phyloP scores from a whole-genome alignment of 1,284 basidiomycete genomes.

The Puccinia hordei region DNA sequence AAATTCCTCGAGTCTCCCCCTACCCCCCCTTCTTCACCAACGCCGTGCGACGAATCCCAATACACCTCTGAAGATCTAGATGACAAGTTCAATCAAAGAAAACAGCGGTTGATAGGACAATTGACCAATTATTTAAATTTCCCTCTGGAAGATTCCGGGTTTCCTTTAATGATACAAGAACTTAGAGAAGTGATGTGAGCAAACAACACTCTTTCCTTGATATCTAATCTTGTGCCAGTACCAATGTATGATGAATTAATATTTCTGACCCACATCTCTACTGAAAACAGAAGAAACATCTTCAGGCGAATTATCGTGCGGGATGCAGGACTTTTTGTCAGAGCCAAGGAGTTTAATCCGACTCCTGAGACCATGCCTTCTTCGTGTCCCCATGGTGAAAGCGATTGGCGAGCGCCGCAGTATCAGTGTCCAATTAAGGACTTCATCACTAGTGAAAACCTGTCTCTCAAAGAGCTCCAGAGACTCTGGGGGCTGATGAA shows the following conservation, averaged over 20 bases:
- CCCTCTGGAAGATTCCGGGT: not conserved
- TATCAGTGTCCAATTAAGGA: slow-evolving; percentile 43
- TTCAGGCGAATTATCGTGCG: slow-evolving; percentile 40
- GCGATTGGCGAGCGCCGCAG: slow-evolving; percentile 10
- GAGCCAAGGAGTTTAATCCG: slow-evolving; percentile 37
- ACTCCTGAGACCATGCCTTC: not conserved
- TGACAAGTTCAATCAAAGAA: slow-evolving; percentile 14
- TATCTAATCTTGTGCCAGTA: not conserved
- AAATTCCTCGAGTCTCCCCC: not conserved
- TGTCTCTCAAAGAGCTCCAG: slow-evolving; percentile 46
- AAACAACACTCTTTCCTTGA: not conserved
- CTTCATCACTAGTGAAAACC: slow-evolving; percentile 22
- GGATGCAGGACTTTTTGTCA: slow-evolving; percentile 48
- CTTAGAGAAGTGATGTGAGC: slow-evolving; percentile 44
- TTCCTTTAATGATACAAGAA: slow-evolving; percentile 13
- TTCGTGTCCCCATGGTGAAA: not conserved
- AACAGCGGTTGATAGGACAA: slow-evolving; percentile 6
- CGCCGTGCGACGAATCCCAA: slow-evolving; percentile 24
- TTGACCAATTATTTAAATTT: slow-evolving; percentile 27
- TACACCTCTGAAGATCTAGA: slow-evolving; percentile 25
- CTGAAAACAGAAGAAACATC: slow-evolving; percentile 27
- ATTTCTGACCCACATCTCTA: not conserved
- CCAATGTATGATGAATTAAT: not conserved
- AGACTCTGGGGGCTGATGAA: slow-evolving; percentile 36
- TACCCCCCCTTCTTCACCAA: slow-evolving; percentile 34